Percentiles rank a stretch among this genome's conserved stretches.
Conservation (phyloP, 768 basidiomycete species). For the Naganishia vaughanmartiniae region DNA sequence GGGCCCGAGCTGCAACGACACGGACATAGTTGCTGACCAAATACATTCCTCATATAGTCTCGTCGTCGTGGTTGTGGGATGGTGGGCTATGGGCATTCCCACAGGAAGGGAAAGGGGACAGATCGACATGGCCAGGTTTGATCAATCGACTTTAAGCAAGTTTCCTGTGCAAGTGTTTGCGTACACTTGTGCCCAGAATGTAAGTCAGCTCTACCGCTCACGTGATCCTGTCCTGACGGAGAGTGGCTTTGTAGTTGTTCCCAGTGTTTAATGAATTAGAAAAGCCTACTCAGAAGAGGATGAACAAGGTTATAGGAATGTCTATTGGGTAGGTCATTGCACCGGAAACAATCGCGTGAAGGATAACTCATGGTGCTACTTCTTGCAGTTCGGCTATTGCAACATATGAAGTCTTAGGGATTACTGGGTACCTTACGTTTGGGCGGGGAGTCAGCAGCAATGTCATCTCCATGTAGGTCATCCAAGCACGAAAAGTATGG, state of each 20-base stretch:
- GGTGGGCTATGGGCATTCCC: slow-evolving; percentile 43
- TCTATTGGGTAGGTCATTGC: slow-evolving; percentile 64
- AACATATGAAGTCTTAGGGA: slow-evolving; percentile 76
- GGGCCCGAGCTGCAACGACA: not conserved
- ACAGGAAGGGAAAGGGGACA: slow-evolving; percentile 38
- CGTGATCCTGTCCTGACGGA: not conserved
- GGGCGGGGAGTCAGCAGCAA: slow-evolving; percentile 86
- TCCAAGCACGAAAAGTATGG: not conserved
- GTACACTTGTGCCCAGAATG: slow-evolving; percentile 76
- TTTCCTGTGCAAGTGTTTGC: slow-evolving; percentile 71
- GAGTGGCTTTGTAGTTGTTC: slow-evolving; percentile 63
- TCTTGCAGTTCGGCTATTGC: slow-evolving; percentile 60
- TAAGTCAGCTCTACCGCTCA: slow-evolving; percentile 52
- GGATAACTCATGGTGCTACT: not conserved
- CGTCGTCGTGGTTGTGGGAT: slow-evolving; percentile 50
- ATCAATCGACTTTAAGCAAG: slow-evolving; percentile 54
- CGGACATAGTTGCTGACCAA: not conserved
- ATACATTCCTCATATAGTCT: slow-evolving; percentile 35
- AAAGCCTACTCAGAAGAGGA: slow-evolving; percentile 71
- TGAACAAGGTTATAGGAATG: slow-evolving; percentile 82
- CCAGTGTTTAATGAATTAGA: slow-evolving; percentile 89
- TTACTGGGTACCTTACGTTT: slow-evolving; percentile 81
- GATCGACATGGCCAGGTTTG: slow-evolving; percentile 44
- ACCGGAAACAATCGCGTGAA: not conserved
- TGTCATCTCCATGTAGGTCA: slow-evolving; percentile 82